A percentile compares a stretch with the other conserved stretches of the same genome.
Evolutionary conservation across 768 basidiomycete genomes (phyloP).

Genomic region (Udeniomyces megalosporus): DNA sequence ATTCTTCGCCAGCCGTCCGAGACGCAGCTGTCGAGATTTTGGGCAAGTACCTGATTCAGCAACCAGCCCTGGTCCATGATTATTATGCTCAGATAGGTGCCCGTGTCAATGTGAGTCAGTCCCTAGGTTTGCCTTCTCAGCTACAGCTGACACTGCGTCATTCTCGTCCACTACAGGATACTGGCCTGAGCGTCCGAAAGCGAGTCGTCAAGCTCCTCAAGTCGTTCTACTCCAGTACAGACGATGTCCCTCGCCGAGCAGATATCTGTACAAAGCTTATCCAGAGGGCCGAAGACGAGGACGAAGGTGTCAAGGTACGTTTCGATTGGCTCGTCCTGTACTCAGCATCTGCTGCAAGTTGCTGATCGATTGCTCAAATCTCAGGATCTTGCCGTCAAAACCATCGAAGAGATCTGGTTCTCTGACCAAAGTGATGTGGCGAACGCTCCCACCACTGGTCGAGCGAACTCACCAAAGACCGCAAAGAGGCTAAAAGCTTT

Average conservation of each 20-base stretch:
- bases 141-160: background rate
- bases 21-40: conserved; percentile 94
- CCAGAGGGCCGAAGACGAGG: conserved; percentile 73
- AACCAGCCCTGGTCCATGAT: conserved; percentile 68
- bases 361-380: no score
- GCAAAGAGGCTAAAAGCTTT: conserved; percentile 13
- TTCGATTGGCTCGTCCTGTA: no score
- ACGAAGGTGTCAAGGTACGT: conserved; percentile 79
- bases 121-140: background rate
- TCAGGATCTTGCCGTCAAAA: conserved; percentile 69
- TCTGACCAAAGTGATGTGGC: conserved; percentile 23
- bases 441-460: background rate
- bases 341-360: no score
- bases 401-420: conserved; percentile 86
- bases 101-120: conserved; percentile 59
- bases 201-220: conserved; percentile 89
- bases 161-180: conserved; percentile 44
- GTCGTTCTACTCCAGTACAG: conserved; percentile 53
- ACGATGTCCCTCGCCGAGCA: conserved; percentile 43
- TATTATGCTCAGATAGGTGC: conserved; percentile 80
- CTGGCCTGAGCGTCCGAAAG: conserved; percentile 82
- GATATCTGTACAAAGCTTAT: conserved; percentile 74
- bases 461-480: conserved; percentile 14
- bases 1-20: conserved; percentile 83
- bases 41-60: conserved; percentile 89